These are phyloP conservation scores for Achaetomiella virescens DNA, from an alignment of 495 filamentous ascomycete species.

Conservation along the genomic window DNA sequence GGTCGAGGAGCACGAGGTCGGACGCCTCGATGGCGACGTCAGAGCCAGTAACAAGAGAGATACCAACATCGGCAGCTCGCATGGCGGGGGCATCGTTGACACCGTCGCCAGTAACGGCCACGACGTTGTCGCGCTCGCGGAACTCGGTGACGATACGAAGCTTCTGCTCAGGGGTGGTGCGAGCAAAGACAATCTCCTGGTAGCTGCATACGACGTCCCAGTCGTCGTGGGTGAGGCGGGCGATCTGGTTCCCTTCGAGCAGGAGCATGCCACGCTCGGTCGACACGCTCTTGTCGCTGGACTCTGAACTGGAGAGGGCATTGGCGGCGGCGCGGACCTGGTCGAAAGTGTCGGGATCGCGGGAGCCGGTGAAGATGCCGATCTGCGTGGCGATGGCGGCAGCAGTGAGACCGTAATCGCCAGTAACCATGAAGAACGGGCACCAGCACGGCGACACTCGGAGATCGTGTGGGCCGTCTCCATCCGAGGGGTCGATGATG, in stretches of 20 bases:
- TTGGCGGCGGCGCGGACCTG: neutral
- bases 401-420: constrained; percentile 58
- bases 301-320: neutral
- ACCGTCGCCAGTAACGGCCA: constrained; percentile 86
- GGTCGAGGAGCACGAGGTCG: constrained; percentile 75
- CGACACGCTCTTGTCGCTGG: neutral
- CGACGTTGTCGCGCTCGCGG: constrained; percentile 58
- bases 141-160: constrained; percentile 56
- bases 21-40: constrained; percentile 87
- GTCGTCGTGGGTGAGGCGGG: constrained; percentile 55
- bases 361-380: constrained; percentile 25
- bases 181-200: constrained; percentile 52
- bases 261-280: constrained; percentile 33
- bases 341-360: constrained; percentile 1
- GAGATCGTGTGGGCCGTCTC: constrained; percentile 51
- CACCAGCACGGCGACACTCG: constrained; percentile 49
- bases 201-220: constrained; percentile 50
- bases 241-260: constrained; percentile 66
- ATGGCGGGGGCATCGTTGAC: constrained; percentile 83
- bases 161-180: constrained; percentile 67
- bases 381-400: constrained; percentile 54
- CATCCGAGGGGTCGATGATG: constrained; percentile 65
- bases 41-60: constrained; percentile 69
- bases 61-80: constrained; percentile 76
- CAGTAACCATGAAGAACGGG: constrained; percentile 62